Evolutionary conservation across 331 rosid species (phyloP), one percentile per base, ranked within the genome.

Genomic region (Quercus tomentella): DNA sequence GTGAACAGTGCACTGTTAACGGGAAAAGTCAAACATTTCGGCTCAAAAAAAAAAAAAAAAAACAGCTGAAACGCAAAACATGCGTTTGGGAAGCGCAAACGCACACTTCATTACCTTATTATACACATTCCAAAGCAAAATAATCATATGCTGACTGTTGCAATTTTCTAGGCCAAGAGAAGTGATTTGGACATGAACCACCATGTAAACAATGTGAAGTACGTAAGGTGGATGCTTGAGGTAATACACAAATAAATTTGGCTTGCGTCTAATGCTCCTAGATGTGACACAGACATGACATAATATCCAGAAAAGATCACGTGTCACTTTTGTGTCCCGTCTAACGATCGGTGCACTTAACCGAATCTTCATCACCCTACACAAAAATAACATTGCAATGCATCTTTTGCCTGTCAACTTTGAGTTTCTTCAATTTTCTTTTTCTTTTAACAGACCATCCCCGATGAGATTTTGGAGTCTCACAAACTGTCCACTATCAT

Each of bases 101-200:
- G 30, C 30, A 2, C 30, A 2, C 30, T 26, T 26, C 30, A 26
- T 26, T 26, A 26, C 67, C 30, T 74, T 55, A 17, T 12, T 67
- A 18, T 17, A 16, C 12, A 31, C 68, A 73, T 62, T 51, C 23
- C 62, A n/a, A 7, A 12, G 28, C n/a, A 41, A 69, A 43, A 73
- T 63, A 57, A 21, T 30, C 77, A 77, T 65, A 78, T 61, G 66
- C 69, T 45, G 60, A 73, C 71, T 67, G 37, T 56, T 45, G 73
- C 57, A 25, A 22, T 51, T 84, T 61, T 45, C 76, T 88, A 95
- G 97, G 96, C 97, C 41, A 91, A 84, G 83, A 91, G 97, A 83
- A 95, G 93, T 83, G 96, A 95, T 80, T 83, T 95, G 87, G 97
- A 95, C 91, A 95, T 95, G 99, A 95, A 95, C 87, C 86, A 87